A percentile compares a stretch with the other conserved stretches of the same genome.
phyloP scores from a whole-genome alignment of 352 stramenopile genomes.

The Phytophthora hibernalis region DNA sequence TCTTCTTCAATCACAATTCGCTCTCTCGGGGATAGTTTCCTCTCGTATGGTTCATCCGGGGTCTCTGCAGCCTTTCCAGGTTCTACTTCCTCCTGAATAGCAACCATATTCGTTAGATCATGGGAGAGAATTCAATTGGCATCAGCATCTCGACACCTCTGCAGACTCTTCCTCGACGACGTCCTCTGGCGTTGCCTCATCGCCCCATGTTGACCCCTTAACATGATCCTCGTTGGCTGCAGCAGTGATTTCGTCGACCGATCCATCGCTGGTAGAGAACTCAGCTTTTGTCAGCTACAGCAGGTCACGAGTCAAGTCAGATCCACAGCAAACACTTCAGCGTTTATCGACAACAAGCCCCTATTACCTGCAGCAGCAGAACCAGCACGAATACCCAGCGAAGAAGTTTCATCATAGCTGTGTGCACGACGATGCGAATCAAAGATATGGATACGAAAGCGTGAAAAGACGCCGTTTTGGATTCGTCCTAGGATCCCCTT shows the following conservation, averaged over 20 bases:
- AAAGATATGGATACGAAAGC: not conserved
- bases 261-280: not conserved
- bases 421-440: not conserved
- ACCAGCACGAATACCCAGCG: not conserved
- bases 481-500: not conserved
- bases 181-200: not conserved
- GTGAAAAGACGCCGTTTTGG: not conserved
- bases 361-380: not conserved
- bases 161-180: not conserved
- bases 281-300: not conserved
- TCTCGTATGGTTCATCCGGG: conserved; percentile 6
- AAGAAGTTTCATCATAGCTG: not conserved
- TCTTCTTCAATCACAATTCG: conserved; percentile 17
- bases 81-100: conserved; percentile 6
- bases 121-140: not conserved
- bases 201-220: not conserved
- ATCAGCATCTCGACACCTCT: not conserved
- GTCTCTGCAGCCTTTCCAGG: not conserved
- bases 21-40: conserved; percentile 12
- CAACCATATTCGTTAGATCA: not conserved
- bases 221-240: not conserved
- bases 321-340: not conserved
- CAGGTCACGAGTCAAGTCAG: not conserved
- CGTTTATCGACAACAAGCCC: not conserved
- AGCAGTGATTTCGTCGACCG: not conserved